Evolutionary conservation across 2,329 filamentous ascomycete genomes (phyloP).

Genomic region (Nothomitra cinnamomea): DNA sequence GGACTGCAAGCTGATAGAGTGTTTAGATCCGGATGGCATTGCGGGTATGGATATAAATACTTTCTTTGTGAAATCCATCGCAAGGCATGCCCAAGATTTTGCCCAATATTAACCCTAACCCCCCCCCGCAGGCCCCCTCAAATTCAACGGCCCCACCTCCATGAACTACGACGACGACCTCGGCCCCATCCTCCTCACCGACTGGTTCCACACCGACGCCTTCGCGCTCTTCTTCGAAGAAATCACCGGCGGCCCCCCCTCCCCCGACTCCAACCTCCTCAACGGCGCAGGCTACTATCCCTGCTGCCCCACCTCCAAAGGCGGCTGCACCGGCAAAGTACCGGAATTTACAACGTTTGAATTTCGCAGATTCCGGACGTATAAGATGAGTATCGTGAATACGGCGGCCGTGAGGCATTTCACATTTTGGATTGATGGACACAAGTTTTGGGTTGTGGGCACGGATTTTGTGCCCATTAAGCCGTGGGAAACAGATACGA

Average conservation of each 20-base stretch:
- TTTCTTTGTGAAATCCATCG: no score
- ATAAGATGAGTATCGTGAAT: conserved; percentile 28
- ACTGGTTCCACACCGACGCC: conserved; percentile 21
- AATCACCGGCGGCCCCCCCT: conserved; percentile 21
- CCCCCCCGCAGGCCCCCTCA: conserved; percentile 17
- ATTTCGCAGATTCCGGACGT: conserved; percentile 19
- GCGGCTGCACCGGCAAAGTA: conserved; percentile 23
- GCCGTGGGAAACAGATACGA: conserved; percentile 40
- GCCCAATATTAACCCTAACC: conserved; percentile 10
- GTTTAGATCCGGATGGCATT: neutral
- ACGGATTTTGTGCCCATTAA: conserved; percentile 45
- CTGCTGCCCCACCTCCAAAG: conserved; percentile 11
- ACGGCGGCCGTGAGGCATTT: conserved; percentile 18
- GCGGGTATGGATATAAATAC: neutral
- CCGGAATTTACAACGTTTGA: conserved; percentile 20
- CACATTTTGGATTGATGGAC: conserved; percentile 35
- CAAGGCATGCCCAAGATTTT: no score
- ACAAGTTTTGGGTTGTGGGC: conserved; percentile 45
- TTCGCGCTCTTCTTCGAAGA: neutral
- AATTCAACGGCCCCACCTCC: conserved; percentile 22
- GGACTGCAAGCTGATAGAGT: neutral
- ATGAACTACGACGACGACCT: conserved; percentile 18
- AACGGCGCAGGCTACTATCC: conserved; percentile 18
- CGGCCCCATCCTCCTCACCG: conserved; percentile 21
- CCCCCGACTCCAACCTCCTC: conserved; percentile 22